Base-by-base conservation (phyloP, 306 rosid genomes). In the Neltuma alba region DNA sequence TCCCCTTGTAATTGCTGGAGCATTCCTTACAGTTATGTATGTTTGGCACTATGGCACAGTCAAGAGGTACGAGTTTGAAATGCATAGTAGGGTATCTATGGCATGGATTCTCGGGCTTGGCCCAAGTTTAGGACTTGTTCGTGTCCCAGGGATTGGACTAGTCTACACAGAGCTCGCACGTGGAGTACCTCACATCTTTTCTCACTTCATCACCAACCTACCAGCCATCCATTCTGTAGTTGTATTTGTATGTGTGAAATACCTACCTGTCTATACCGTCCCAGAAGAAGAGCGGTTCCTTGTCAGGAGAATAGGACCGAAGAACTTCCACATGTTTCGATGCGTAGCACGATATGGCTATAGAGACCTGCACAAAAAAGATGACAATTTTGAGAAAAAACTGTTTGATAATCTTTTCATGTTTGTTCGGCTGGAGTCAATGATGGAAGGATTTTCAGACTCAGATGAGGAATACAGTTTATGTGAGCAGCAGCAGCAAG, bases 101-200 rank as follows among this genome's bases (percentile, higher is more conserved):
- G 97, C 98, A 42, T 96, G 99, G 99, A 86, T 96, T 88, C 97
- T 96, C 0, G 98, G 99, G 1, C 99, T 96, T 62, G 99, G 99
- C 38, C 97, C 99, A 1, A 91, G 99, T 84, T 82, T 95, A 76
- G 99, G 97, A 81, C 91, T 95, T 0, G 98, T 95, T 48, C 98
- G 99, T 6, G 99, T 96, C 52, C 99, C 99, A 0, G 99, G 99
- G 40, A 88, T 96, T 1, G 99, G 99, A 65, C 91, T 96, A 42
- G 99, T 96, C 81, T 96, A 96, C 86, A 96, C 98, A 0, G 98
- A 96, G 85, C 96, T 96, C 1, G 94, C 99, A 28, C 93, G 96
- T 18, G 99, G 99, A 34, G 98, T 96, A 14, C 99, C 99, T 42
- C 94, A 82, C 82, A 96, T 96, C 41, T 96, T 96, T 82, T 96